Conservation (phyloP, 2,329 filamentous ascomycete species). For the Arthrobotrys sphaeroides region DNA sequence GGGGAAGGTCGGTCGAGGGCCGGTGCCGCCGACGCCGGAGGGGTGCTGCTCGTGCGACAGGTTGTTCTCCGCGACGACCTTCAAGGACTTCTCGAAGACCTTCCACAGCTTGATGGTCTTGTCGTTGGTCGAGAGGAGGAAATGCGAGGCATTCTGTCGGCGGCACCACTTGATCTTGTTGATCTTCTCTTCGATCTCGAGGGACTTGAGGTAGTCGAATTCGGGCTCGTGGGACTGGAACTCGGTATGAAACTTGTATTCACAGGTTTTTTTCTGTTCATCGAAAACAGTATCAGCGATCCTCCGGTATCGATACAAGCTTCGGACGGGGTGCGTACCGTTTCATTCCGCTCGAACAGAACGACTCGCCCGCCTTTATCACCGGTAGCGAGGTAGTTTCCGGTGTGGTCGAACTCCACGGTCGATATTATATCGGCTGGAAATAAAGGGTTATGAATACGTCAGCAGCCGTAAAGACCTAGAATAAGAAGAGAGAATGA, state of each 20-base stretch:
- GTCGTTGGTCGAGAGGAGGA: conserved; percentile 97
- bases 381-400: conserved; percentile 88
- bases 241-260: conserved; percentile 99
- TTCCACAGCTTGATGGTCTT: conserved; percentile 99
- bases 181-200: conserved; percentile 99
- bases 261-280: conserved; percentile 97
- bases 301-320: background rate
- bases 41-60: conserved; percentile 89
- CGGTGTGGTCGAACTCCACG: conserved; percentile 88
- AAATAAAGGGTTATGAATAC: background rate
- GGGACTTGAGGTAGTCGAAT: conserved; percentile 98
- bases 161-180: conserved; percentile 99
- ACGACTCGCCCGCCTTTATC: conserved; percentile 88
- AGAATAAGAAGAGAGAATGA: no score
- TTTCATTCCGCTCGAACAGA: conserved; percentile 92
- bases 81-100: conserved; percentile 98
- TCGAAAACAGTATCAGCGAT: conserved; percentile 18
- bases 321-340: conserved; percentile 68
- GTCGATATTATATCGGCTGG: conserved; percentile 89
- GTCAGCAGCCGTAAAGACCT: no score
- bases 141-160: conserved; percentile 97
- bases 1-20: conserved; percentile 73
- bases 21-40: conserved; percentile 67
- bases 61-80: conserved; percentile 99
- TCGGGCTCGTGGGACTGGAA: conserved; percentile 99